Percentiles rank a stretch among this genome's conserved stretches.
Evolutionary conservation across 2,329 filamentous ascomycete species (phyloP).

Genomic region (Neopestalotiopsis clavispora): DNA sequence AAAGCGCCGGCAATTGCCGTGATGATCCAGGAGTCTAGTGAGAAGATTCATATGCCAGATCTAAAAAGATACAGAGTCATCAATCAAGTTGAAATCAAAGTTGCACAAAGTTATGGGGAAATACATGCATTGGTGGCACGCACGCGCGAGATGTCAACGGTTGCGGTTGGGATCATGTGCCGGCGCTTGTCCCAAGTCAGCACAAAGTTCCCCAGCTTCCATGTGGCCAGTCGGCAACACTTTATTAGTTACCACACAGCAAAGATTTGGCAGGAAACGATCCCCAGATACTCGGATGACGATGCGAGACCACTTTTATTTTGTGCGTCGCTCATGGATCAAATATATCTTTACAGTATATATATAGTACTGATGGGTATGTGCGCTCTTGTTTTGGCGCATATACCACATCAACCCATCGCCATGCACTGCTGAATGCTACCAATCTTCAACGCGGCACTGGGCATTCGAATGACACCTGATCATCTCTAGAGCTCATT

Average conservation of each 20-base stretch:
- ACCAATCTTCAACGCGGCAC: too few relatives aligned
- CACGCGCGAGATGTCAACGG: background rate
- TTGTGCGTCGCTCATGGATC: too few relatives aligned
- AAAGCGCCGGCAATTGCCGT: background rate
- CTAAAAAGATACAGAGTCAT: background rate
- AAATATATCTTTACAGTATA: too few relatives aligned
- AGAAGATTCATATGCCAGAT: background rate
- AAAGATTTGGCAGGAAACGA: too few relatives aligned
- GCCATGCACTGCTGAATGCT: background rate
- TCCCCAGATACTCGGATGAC: too few relatives aligned
- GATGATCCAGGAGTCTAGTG: background rate
- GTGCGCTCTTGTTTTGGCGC: background rate
- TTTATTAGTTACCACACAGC: background rate
- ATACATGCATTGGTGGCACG: background rate
- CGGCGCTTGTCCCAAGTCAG: background rate
- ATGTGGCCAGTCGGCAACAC: background rate
- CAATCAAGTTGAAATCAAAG: background rate
- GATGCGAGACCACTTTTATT: too few relatives aligned
- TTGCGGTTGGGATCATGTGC: background rate
- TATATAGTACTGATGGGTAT: background rate
- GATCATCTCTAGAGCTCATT: conserved; percentile 57
- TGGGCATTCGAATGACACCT: background rate
- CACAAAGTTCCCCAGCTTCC: too few relatives aligned
- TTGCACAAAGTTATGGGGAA: too few relatives aligned
- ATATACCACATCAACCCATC: background rate